Evolutionary conservation across 768 basidiomycete species (phyloP).

Genomic region (Sarcomyxa edulis): DNA sequence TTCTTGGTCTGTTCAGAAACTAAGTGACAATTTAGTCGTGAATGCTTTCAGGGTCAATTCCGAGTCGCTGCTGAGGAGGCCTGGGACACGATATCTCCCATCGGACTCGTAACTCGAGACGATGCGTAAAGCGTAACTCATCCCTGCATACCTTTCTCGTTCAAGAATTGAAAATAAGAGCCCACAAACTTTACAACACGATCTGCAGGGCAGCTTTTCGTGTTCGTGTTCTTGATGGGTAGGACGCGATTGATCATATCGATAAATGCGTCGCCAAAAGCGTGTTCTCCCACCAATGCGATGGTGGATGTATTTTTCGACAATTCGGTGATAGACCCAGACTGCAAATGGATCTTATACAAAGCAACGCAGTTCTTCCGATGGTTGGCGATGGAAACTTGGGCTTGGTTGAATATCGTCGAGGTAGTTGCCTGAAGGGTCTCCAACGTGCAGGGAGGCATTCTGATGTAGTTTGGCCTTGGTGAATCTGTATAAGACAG

Average conservation of each 20-base stretch:
- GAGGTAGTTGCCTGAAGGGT: conserved; percentile 29
- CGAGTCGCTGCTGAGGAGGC: too few species aligned
- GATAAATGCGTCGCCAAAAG: conserved; percentile 72
- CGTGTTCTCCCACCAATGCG: conserved; percentile 70
- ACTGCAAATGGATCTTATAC: conserved; percentile 74
- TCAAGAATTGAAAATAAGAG: conserved; percentile 75
- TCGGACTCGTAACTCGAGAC: too few species aligned
- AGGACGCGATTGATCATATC: conserved; percentile 70
- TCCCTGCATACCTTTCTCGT: conserved; percentile 66
- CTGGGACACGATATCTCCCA: too few species aligned
- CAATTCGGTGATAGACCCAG: conserved; percentile 46
- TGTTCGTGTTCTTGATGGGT: conserved; percentile 80
- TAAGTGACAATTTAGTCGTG: too few species aligned
- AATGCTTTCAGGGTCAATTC: too few species aligned
- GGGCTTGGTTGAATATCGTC: conserved; percentile 71
- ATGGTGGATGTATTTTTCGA: conserved; percentile 38
- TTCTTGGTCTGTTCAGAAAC: too few species aligned
- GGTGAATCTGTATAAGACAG: too few species aligned
- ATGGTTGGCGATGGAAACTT: conserved; percentile 78
- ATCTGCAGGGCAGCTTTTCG: conserved; percentile 53
- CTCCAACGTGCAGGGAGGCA: conserved; percentile 7
- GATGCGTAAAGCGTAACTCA: background rate
- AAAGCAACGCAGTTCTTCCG: conserved; percentile 89
- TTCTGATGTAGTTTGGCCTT: too few species aligned
- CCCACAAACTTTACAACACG: conserved; percentile 82